Evolutionary conservation across 345 rosid genomes (phyloP), one percentile per base, ranked within the genome.

Genomic region (Eucalyptus tenuipes): DNA sequence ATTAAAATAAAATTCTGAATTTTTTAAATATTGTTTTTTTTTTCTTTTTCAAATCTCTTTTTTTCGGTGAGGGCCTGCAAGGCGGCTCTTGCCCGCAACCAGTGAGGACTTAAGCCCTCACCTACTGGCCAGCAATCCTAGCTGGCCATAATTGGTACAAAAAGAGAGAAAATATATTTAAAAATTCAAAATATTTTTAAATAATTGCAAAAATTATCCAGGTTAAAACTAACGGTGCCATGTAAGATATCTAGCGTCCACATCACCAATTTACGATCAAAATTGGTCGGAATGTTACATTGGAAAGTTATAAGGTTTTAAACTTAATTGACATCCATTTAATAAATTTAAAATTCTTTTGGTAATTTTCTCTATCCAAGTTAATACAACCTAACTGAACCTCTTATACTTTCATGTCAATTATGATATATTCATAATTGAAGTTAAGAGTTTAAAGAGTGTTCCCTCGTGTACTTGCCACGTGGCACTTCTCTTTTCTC

Each of bases 211-310:
- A 55, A 55, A 22, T 55, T 55, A n/a, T n/a, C n/a, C n/a, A n/a
- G n/a, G n/a, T n/a, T n/a, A n/a, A n/a, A n/a, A n/a, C n/a, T n/a
- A n/a, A n/a, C n/a, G n/a, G n/a, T n/a, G 1, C 1, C 29, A 9
- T 9, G 1, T 55, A 24, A 55, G 5, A 55, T 24, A 8, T 10
- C 11, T 55, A 55, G 29, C 6, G 4, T 3, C 61, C 61, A 55
- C 59, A 2, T 55, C 59, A 55, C 59, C 2, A 0, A 55, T 3
- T 55, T 2, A 13, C 3, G 0, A 24, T 4, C 27, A 22, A 55
- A 55, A 55, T 9, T 24, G 29, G 10, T 55, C 3, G 1, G 1
- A 22, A 55, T 1, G 10, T 20, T 55, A 55, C 27, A 55, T 8
- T 55, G 61, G 1, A 22, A 24, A 55, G 27, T 24, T 55, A 55